Base-by-base conservation (phyloP, 176 grass and related monocot species). In the Triticum timopheevii region DNA sequence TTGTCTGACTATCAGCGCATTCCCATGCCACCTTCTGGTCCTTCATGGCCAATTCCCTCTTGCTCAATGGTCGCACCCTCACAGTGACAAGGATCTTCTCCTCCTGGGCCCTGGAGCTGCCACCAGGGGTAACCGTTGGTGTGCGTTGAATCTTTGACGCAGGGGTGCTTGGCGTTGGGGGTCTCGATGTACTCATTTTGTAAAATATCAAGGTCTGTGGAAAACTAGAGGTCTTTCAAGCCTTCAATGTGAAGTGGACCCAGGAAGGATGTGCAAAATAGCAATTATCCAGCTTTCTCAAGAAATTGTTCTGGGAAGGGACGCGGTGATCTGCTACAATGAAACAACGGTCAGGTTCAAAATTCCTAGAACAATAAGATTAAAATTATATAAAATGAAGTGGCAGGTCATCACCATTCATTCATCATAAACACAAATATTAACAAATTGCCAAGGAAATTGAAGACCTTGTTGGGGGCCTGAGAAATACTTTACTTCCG, bases 81-180 rank as follows among this genome's bases (percentile, higher is more conserved):
- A 98, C 96, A 45, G 96, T 98, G 76, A 98, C 96, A 88, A 98
- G 95, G 63, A 98, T 98, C 65, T 98, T 98, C 61, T 98, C 96
- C 81, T 98, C 93, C 64, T 92, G 91, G 61, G 86, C 84, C 69
- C 88, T 91, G 77, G 93, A 86, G 66, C 86, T 89, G 76, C 96
- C 91, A 78, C 96, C 96, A 82, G 94, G 90, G 23, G 94, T 94
- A 67, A 93, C 92, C 61, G 87, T 76, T 0, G 88, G 91, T 73
- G 89, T 92, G 68, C 91, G 84, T 54, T 95, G 90, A 23, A 92
- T 95, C 83, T 93, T 97, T 50, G 90, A 93, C 35, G 64, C 27
- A 61, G 95, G 95, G 15, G 96, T 98, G 84, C 84, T 78, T 65
- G 95, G 93, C 3, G 86, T 78, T 65, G 95, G 93, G 3, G 86